These are phyloP conservation scores for Suhomyces bolitotheri DNA, from an alignment of 1,139 yeast species.

Conservation along the genomic window DNA sequence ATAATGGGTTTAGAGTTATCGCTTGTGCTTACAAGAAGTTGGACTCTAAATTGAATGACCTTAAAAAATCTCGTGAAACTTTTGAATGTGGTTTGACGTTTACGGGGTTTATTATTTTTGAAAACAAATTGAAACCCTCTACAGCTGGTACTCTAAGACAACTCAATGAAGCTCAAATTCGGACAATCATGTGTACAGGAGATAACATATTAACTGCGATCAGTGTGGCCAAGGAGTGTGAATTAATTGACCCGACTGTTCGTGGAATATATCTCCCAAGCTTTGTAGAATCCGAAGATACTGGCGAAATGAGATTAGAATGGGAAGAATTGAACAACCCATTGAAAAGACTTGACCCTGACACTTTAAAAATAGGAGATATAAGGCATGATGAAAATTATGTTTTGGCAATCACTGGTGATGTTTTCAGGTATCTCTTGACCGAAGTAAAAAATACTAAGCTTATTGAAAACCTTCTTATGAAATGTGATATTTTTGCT, in stretches of 20 bases:
- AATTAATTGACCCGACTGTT: conserved; percentile 49
- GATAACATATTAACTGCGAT: conserved; percentile 93
- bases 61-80: conserved; percentile 45
- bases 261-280: conserved; percentile 68
- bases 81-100: conserved; percentile 71
- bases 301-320: conserved; percentile 33
- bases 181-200: conserved; percentile 97
- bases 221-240: conserved; percentile 87
- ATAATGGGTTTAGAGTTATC: conserved; percentile 90
- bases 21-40: conserved; percentile 79
- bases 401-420: conserved; percentile 87
- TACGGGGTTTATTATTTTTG: conserved; percentile 88
- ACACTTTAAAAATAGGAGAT: conserved; percentile 56
- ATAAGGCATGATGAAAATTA: conserved; percentile 40
- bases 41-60: conserved; percentile 20
- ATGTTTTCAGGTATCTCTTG: conserved; percentile 75
- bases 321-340: conserved; percentile 72
- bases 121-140: conserved; percentile 76
- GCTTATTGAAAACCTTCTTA: conserved; percentile 57
- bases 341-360: conserved; percentile 55
- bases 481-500: conserved; percentile 81
- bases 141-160: conserved; percentile 62
- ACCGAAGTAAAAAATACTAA: conserved; percentile 48
- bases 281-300: conserved; percentile 39
- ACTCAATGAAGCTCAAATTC: conserved; percentile 63